Evolutionary conservation across 768 basidiomycete species (phyloP), one percentile per base, ranked within the genome.

Genomic region (Auricularia cornea): DNA sequence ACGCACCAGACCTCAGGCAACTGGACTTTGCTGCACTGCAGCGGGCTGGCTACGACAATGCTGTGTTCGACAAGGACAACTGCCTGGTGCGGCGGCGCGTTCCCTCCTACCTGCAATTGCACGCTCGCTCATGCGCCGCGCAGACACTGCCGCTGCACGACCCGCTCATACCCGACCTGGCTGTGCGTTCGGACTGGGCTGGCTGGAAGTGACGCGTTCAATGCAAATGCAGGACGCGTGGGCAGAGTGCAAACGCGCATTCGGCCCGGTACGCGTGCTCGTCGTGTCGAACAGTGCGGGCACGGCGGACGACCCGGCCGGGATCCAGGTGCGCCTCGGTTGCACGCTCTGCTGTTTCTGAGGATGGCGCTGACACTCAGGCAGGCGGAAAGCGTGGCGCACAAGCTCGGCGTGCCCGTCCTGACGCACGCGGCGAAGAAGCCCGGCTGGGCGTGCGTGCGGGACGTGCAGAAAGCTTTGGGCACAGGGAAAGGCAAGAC

Each of bases 61-160:
- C 89, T 3, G 85, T 99, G 1, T 89, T 98, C 68, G 96, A 98
- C 81, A 98, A 98, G 76, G 96, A 99, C 71, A 98, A 99, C 69
- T 98, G 96, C 71, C 76, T 98, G 67, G 96, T 92, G 66, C 31
- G 88, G 6, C 12, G 0, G 18, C 35, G 1, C 23, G 10, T 38
- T 38, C 11, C 11, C 32, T 29, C 14, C 26, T 11, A 69, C 12
- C 60, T 62, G 35, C n/a, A n/a, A 35, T 31, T 8, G 14, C 8
- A 8, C 3, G 35, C 35, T 8, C 8, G 35, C 14, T 35, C 0
- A 35, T 35, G 35, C 35, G 35, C 26, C 63, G n/a, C 29, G 59
- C 29, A 97, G 96, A 96, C 96, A 2, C 71, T 85, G 33, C 96
- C 96, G 0, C 76, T 90, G 70, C 73, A 80, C 56, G 96, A 98